phyloP scores from a whole-genome alignment of 768 basidiomycete species.

The Pulveroboletus sp. region DNA sequence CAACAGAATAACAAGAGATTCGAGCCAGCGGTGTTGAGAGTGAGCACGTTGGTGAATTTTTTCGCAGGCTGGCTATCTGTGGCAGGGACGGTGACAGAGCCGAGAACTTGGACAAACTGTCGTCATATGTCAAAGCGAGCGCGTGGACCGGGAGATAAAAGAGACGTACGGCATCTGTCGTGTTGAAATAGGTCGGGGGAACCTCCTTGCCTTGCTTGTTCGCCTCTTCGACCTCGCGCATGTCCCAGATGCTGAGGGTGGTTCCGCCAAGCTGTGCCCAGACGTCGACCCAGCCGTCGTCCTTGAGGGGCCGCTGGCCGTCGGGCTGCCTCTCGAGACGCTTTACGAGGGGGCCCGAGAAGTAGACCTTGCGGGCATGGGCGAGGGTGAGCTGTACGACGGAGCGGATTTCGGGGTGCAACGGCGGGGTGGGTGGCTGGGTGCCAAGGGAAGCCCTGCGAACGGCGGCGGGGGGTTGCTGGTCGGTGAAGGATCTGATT shows the following conservation, averaged over 20 bases:
- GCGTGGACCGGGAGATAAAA: not conserved
- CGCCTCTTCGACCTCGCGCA: slow-evolving; percentile 82
- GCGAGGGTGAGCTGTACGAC: slow-evolving; percentile 69
- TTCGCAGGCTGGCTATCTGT: slow-evolving; percentile 46
- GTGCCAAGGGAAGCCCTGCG: slow-evolving; percentile 20
- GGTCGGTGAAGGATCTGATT: slow-evolving; percentile 17
- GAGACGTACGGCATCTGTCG: slow-evolving; percentile 77
- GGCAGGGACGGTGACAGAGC: slow-evolving; percentile 64
- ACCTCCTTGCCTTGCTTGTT: slow-evolving; percentile 76
- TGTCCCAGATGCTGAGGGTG: slow-evolving; percentile 88
- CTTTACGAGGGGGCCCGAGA: slow-evolving; percentile 78
- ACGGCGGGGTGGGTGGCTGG: slow-evolving; percentile 34
- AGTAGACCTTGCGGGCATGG: slow-evolving; percentile 83
- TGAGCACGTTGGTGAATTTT: slow-evolving; percentile 75
- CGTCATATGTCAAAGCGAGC: slow-evolving; percentile 7
- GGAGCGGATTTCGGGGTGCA: slow-evolving; percentile 82
- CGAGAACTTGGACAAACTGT: slow-evolving; percentile 77
- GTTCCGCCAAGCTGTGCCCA: slow-evolving; percentile 91
- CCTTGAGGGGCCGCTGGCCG: slow-evolving; percentile 63
- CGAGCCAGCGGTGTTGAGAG: slow-evolving; percentile 90
- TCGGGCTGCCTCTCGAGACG: slow-evolving; percentile 74
- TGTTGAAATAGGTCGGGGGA: slow-evolving; percentile 82
- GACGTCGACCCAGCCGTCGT: slow-evolving; percentile 79
- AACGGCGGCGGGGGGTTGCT: slow-evolving; percentile 6
- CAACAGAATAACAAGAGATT: slow-evolving; percentile 90